Base-by-base conservation (phyloP, 495 filamentous ascomycete genomes). In the Penicillium angulare region DNA sequence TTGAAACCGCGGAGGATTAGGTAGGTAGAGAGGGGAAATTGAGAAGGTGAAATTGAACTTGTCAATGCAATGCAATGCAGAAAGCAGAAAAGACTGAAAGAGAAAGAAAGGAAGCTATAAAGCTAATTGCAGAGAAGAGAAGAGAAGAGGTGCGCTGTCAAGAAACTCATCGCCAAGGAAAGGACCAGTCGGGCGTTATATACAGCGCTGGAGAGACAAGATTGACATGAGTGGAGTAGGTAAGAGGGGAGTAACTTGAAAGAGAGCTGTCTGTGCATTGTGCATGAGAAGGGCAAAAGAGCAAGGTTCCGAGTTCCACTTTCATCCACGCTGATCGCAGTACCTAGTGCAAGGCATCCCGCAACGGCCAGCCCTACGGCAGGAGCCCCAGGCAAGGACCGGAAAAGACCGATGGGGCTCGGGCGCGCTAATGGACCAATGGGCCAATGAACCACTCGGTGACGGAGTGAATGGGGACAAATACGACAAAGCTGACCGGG, bases 351-450 rank as follows among this genome's bases (percentile, higher is more conserved):
- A 50, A 54, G 52, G 52, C 54, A 45, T 47, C 52, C 52, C 53
- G 46, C 53, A 58, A 58, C 50, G 55, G 46, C 55, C 55, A 58
- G 55, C 55, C 55, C 57, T 56, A 60, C 32, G 49, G 56, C 41
- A 42, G 29, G 40, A 39, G 50, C 56, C 60, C 60, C 56, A 63
- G 60, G 60, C 56, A 59, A 39, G 40, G 48, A 54, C 35, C 56
- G 51, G 56, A 59, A 54, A 59, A 44, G 42, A 59, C 57, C 57
- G 57, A 61, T 22, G 47, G 43, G 29, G 43, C 23, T 45, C 43
- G 18, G 38, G 17, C 34, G 26, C 43, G 26, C 15, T 16, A 45
- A 45, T 45, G 24, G 27, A 32, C 55, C 43, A 53, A 53, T 58
- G 10, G 23, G 49, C 26, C 18, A 53, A 40, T 47, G 7, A 21